Conservation (phyloP, 257 asterid species). For the Nemophila menziesii region DNA sequence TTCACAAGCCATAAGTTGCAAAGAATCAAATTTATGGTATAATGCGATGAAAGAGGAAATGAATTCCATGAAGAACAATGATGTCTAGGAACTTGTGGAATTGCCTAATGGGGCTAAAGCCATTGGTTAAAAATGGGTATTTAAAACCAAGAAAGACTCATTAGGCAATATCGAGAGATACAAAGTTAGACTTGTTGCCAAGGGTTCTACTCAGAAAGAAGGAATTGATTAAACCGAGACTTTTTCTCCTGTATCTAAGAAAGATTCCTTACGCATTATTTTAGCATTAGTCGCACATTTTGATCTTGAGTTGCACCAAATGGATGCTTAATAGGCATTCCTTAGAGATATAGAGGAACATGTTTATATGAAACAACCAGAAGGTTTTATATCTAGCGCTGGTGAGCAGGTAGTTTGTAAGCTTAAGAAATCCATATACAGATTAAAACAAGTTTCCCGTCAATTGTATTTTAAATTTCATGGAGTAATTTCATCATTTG, state of each 20-base stretch:
- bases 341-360: conserved; percentile 1
- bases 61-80: background rate
- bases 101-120: background rate
- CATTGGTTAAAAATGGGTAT: conserved; percentile 2
- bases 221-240: conserved; percentile 1
- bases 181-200: background rate
- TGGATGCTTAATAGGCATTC: conserved; percentile 1
- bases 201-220: background rate
- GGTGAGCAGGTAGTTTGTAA: conserved; percentile 1
- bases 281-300: conserved; percentile 1
- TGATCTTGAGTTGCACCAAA: no score
- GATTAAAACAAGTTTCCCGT: background rate
- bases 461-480: background rate
- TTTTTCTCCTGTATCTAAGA: background rate
- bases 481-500: no score
- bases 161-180: background rate
- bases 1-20: conserved; percentile 8
- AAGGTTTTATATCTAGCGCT: background rate
- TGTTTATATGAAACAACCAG: background rate
- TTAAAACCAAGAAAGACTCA: conserved; percentile 3
- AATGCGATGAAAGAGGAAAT: conserved; percentile 5
- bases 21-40: background rate
- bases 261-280: background rate
- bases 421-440: conserved; percentile 2
- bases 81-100: conserved; percentile 3